Evolutionary conservation across 371 early-diverging fungal species (phyloP), one percentile per base, ranked within the genome.

Genomic region (Lichtheimia corymbifera): DNA sequence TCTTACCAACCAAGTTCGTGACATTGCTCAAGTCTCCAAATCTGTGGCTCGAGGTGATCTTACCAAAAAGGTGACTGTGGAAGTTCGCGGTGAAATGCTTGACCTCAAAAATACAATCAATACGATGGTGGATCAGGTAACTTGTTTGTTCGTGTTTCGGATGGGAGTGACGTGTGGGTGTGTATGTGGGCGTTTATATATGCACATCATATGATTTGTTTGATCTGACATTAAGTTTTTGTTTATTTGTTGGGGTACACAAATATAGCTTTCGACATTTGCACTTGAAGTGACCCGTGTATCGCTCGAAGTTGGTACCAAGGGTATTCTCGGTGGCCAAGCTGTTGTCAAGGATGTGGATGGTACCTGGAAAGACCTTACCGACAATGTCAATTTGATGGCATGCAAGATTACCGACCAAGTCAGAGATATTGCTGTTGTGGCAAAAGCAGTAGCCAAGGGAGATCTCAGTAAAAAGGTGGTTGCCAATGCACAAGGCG

Each of bases 221-320:
- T 18, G 12, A 25, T 42, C 12, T 9, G 4, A 55, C 24, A 27
- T n/a, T 18, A 28, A 59, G 30, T n/a, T 24, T 27, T 42, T 49
- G 43, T 49, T 61, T 51, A 44, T 43, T 28, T 56, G 40, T 60
- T 69, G 4, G 25, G 44, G 14, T 35, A 47, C 2, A 35, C 35
- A 35, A 35, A 28, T 35, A 35, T 22, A 65, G 68, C 61, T 68
- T 13, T 68, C 68, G 51, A 81, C 73, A 2, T 84, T 84, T 67
- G 85, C 84, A 5, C 72, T 75, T 1, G 88, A 88, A 61, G 86
- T 89, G 14, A 79, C 82, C 43, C 80, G 83, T n/a, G 87, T 88
- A 0, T 80, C 86, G 6, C 61, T 78, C 6, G 85, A 86, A 63
- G 89, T 88, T 44, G 86, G 89, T 3, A 88, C 86, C 0, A 86